phyloP scores from a whole-genome alignment of 2,329 filamentous ascomycete species.

The Paecilomyces niveus region DNA sequence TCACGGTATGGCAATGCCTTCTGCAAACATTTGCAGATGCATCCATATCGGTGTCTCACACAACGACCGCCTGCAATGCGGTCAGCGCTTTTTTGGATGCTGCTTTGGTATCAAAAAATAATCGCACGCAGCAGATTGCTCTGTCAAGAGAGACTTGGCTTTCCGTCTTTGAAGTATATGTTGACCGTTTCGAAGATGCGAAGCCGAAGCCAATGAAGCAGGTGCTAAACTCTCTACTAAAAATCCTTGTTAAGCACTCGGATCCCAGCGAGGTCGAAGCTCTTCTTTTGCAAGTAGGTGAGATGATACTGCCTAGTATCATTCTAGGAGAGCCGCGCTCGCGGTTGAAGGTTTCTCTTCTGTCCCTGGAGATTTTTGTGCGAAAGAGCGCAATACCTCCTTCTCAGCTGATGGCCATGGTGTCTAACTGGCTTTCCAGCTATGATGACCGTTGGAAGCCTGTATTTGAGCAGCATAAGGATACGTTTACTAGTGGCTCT shows the following conservation, averaged over 20 bases:
- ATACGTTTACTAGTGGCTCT: slow-evolving; percentile 9
- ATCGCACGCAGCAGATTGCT: slow-evolving; percentile 24
- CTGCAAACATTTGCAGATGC: slow-evolving; percentile 33
- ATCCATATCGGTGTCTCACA: slow-evolving; percentile 32
- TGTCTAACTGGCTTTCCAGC: slow-evolving; percentile 26
- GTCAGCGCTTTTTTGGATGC: slow-evolving; percentile 37
- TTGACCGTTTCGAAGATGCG: slow-evolving; percentile 35
- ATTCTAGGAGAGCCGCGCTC: slow-evolving; percentile 33
- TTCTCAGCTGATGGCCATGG: slow-evolving; percentile 21
- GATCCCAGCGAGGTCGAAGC: slow-evolving; percentile 12
- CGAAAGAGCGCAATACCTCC: slow-evolving; percentile 29
- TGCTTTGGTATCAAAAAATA: slow-evolving; percentile 22
- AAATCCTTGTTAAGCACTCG: slow-evolving; percentile 23
- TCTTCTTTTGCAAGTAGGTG: slow-evolving; percentile 17
- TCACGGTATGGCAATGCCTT: slow-evolving; percentile 32
- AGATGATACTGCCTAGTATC: slow-evolving; percentile 27
- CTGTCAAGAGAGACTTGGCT: slow-evolving; percentile 31
- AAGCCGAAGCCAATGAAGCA: slow-evolving; percentile 40
- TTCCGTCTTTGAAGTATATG: slow-evolving; percentile 31
- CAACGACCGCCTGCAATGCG: slow-evolving; percentile 37
- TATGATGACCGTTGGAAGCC: slow-evolving; percentile 24
- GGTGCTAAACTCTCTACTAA: slow-evolving; percentile 33
- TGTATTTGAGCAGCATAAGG: slow-evolving; percentile 22
- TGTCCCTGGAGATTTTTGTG: slow-evolving; percentile 29
- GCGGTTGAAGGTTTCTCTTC: slow-evolving; percentile 29